Evolutionary conservation across 2,329 filamentous ascomycete genomes (phyloP), one percentile per base, ranked within the genome.

Genomic region (Aspergillus flavus): DNA sequence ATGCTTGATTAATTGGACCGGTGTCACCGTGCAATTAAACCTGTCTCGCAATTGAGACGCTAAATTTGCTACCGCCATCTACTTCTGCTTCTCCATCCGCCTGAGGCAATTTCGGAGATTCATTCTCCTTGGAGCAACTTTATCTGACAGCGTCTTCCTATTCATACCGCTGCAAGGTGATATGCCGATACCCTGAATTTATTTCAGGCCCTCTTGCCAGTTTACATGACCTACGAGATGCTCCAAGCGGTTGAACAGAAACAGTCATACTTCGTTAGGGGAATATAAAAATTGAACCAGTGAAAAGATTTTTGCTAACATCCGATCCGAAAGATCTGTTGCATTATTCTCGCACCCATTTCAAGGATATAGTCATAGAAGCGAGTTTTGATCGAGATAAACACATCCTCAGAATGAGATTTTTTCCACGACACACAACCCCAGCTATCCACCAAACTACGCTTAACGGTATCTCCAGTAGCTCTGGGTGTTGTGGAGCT

Each of bases 401-500:
- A 72, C 71, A 77, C 72, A 74, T 73, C 74, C 73, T 67, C 65
- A 64, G 73, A 68, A 72, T 67, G 70, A 69, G 67, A 69, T 69
- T 71, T 72, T 76, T 68, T 65, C 69, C 71, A 71, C 61, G 65
- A 52, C 72, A 72, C 71, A 69, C 71, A 66, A 71, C 69, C 71
- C 67, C 72, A 66, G 50, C 26, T 41, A 60, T 66, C 69, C 70
- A 69, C 70, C 69, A 67, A 64, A 69, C 64, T 69, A 74, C 74
- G 66, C 69, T 71, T 82, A 97, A 85, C 94, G 89, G 92, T 97
- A 97, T 84, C 94, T 90, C 94, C 94, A 97, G 83, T 97, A 92
- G 79, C 92, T 96, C 82, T 97, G 90, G 84, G 94, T 99, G 91
- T 99, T 99, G 89, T 97, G 93, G 83, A 92, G 89, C 92, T 97